Base-by-base conservation (phyloP, 2,329 filamentous ascomycete genomes). In the Ceratocystis variospora region DNA sequence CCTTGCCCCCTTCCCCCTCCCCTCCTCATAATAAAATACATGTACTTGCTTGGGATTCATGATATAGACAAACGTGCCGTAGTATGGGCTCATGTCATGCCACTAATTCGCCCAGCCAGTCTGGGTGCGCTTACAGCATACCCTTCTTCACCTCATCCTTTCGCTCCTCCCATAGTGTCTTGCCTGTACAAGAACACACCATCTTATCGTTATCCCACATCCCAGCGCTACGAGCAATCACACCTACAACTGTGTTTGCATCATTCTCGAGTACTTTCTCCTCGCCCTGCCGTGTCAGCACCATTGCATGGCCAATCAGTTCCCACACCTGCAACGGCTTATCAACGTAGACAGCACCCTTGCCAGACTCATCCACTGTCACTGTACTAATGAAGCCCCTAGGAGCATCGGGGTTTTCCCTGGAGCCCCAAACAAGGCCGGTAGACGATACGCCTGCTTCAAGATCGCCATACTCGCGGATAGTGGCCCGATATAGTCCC, bases 181-280 rank as follows among this genome's bases (percentile, higher is more conserved):
- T 97, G 3, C 94, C 94, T 46, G 91, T 96, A 76, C 94, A 99
- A 61, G 91, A 96, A 75, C 94, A 99, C 5, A 99, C 93, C 59
- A 89, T 96, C 82, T 97, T 99, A 74, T 96, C 90, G 72, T 99
- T 96, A 75, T 96, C 93, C 94, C 94, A 99, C 69, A 96, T 88
- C n/a, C 94, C 94, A 17, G 94, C 93, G 75, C 92, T 96, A 73
- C 94, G 82, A 62, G 94, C 94, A 77, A 99, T 90, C 63, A 99
- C 92, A 7, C 94, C 94, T 1, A 96, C 89, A 63, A 96, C 79
- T 22, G 91, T 96, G 74, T 95, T 85, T 66, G 86, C 81, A 73
- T 96, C 89, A 71, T 96, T 92, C 71, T 81, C 80, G 71, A 87
- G 77, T 73, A 83, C 80, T 25, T 67, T 63, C 66, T 79, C 79